Percentiles rank a stretch among this genome's conserved stretches.
Evolutionary conservation across 148 eudicot species (phyloP).

Genomic region (Suaeda aralocaspica): DNA sequence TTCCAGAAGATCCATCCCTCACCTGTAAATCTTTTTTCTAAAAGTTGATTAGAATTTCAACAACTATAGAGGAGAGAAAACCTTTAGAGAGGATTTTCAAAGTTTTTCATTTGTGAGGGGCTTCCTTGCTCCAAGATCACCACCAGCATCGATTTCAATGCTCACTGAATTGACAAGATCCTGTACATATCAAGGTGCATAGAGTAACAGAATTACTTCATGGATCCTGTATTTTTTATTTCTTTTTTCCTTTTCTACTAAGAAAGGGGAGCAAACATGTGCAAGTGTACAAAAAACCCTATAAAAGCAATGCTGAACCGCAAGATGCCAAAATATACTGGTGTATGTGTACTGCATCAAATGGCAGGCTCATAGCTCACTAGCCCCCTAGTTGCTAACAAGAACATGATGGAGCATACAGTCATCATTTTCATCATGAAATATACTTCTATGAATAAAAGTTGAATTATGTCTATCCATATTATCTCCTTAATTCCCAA

Average conservation of each 20-base stretch:
- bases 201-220: constrained; percentile 3
- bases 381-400: background rate
- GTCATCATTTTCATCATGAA: background rate
- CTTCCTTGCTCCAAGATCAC: constrained; percentile 23
- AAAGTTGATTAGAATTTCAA: background rate
- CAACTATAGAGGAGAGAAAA: background rate
- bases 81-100: constrained; percentile 13
- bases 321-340: background rate
- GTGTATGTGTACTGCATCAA: background rate
- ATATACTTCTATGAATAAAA: background rate
- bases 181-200: constrained; percentile 36
- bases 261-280: background rate
- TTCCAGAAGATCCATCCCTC: background rate
- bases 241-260: background rate
- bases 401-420: background rate
- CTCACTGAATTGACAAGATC: constrained; percentile 51
- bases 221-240: background rate
- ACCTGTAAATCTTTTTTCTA: background rate
- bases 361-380: background rate
- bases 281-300: too few species aligned
- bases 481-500: background rate
- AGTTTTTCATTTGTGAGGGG: constrained; percentile 27
- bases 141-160: constrained; percentile 43
- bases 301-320: background rate
- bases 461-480: background rate